Evolutionary conservation across 768 basidiomycete genomes (phyloP), one percentile per base, ranked within the genome.

Genomic region (Termitomyces sp.): DNA sequence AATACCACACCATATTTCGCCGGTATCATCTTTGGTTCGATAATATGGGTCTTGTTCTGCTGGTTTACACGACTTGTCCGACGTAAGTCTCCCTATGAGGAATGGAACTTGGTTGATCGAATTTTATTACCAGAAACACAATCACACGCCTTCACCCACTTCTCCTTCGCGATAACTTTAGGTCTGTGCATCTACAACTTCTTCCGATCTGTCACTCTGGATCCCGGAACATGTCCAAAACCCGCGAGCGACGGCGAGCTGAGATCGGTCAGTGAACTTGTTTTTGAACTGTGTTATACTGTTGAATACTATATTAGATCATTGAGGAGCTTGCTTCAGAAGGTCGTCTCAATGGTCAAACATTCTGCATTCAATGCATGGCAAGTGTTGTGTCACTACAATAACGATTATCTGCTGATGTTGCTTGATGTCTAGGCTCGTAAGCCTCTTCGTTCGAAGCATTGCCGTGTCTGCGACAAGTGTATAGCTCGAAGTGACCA

Each of bases 281-380:
- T 30, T 36, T 55, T 41, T 18, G 11, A 30, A 60, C n/a, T 16
- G 30, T 7, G 18, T 20, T 48, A 6, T 15, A 20, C 18, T n/a
- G n/a, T 22, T 11, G 1, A 44, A 56, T 47, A 31, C 36, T 16
- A 31, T 20, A n/a, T 59, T 31, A 95, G 93, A 84, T 92, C 39
- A 88, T 99, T 50, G 95, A 98, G 69, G 92, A 94, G 31, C 77
- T 98, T 18, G 92, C 95, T 15, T 88, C 89, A 11, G 85, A 88
- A 67, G 93, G 95, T 16, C 79, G 89, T 18, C 75, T 99, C 30
- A 98, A 98, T 69, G 95, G 96, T 1, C 94, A 95, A 70, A 94
- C 94, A 11, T 98, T 98, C 72, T 98, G 97, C 67, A 89, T 99
- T 53, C 84, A 88, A 59, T 98, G 96, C 74, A 93, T 98, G 93